Evolutionary conservation across 73 alveolate species (phyloP), one percentile per base, ranked within the genome.

Genomic region (Paramecium primaurelia): DNA sequence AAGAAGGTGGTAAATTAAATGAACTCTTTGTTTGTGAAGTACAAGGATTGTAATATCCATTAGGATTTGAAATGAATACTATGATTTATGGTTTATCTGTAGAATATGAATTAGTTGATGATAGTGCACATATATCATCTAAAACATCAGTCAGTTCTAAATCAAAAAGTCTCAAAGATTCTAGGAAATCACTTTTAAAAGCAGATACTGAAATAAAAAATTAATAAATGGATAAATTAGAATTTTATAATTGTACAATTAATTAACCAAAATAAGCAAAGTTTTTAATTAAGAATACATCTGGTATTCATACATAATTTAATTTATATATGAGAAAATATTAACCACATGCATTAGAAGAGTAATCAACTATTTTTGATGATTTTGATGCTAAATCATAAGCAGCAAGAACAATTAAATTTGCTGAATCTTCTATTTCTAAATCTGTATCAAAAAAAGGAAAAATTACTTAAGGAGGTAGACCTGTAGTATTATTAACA

Each of bases 281-380:
- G 85, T 94, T 96, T 58, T 92, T 95, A 4, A 71, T 96, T 11
- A 95, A 92, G 86, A 96, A 96, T 83, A 94, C 95, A 2, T 96
- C 98, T n/a, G 98, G 98, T 37, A 95, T 96, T n/a, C 94, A 93
- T 37, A 96, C 98, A 1, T 47, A 71, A 69, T 89, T 89, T 89
- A 60, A 37, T 45, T 25, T 89, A 34, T 89, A 30, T 47, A 89
- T 83, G 75, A 36, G 37, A 44, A 89, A 89, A 44, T 89, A 71
- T 71, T 34, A 89, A 38, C 94, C 94, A 8, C 84, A 64, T 45
- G 58, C 88, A 4, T 32, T 71, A 3, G 94, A 89, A 59, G 94
- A 89, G 37, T 59, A 71, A 42, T 45, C 60, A 37, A 71, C 94
- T 10, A 36, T 60, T 2, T 37, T 64, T 34, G 86, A 77, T 18